A percentile compares a stretch with the other conserved stretches of the same genome.
Evolutionary conservation across 2,329 filamentous ascomycete genomes (phyloP).

Genomic region (Pestalotiopsis sp.): DNA sequence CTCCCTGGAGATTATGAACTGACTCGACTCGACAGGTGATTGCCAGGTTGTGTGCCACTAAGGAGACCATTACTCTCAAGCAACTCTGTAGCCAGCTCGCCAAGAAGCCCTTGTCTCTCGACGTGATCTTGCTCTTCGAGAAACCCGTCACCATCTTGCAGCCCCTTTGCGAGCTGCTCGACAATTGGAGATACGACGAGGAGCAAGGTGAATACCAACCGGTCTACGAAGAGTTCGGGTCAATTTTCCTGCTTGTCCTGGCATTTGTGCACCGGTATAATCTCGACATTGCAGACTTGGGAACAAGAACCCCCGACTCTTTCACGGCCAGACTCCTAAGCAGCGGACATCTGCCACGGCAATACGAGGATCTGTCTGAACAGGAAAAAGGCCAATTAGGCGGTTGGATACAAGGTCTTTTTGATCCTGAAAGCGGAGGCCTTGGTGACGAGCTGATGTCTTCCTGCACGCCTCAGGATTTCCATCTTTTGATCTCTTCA

Average conservation of each 20-base stretch:
- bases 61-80: constrained; percentile 80
- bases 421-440: constrained; percentile 70
- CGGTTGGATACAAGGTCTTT: constrained; percentile 77
- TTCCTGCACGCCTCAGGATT: constrained; percentile 78
- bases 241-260: constrained; percentile 71
- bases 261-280: constrained; percentile 77
- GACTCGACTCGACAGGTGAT: constrained; percentile 51
- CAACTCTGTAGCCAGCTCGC: constrained; percentile 72
- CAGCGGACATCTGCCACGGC: constrained; percentile 56
- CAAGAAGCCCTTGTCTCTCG: constrained; percentile 68
- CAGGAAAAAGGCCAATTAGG: constrained; percentile 66
- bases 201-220: constrained; percentile 84
- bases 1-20: background rate
- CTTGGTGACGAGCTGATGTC: constrained; percentile 80
- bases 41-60: constrained; percentile 66
- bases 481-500: constrained; percentile 76
- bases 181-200: constrained; percentile 79
- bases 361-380: constrained; percentile 60
- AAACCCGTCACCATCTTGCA: constrained; percentile 68
- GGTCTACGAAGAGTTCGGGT: constrained; percentile 83
- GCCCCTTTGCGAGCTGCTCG: constrained; percentile 73
- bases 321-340: constrained; percentile 69
- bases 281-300: constrained; percentile 64
- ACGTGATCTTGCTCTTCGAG: constrained; percentile 75
- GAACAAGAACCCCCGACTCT: constrained; percentile 57